A percentile compares a stretch with the other conserved stretches of the same genome.
These are phyloP conservation scores for Elaphomyces granulatus DNA, from an alignment of 495 filamentous ascomycete genomes.

Conservation along the genomic window DNA sequence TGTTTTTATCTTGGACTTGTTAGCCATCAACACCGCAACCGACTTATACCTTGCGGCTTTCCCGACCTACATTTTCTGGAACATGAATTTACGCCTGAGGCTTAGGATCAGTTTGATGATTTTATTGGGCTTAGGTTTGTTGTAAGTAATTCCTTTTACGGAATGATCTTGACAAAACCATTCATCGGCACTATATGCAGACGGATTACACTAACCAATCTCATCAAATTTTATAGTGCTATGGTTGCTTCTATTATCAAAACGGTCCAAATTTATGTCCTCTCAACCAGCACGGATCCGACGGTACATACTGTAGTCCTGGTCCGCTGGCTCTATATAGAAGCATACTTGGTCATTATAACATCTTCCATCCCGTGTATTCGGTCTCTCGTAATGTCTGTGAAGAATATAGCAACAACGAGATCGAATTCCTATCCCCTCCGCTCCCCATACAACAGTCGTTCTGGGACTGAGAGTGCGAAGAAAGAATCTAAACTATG, in stretches of 20 bases:
- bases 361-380: conserved; percentile 20
- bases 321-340: conserved; percentile 20
- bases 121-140: conserved; percentile 30
- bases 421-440: too few relatives aligned
- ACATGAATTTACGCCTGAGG: conserved; percentile 25
- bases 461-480: too few relatives aligned
- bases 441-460: too few relatives aligned
- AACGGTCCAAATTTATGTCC: conserved; percentile 15
- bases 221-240: conserved; percentile 7
- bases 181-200: too few relatives aligned
- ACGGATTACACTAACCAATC: not conserved
- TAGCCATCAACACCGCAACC: conserved; percentile 30
- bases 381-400: conserved; percentile 15
- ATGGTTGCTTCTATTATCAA: conserved; percentile 21
- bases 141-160: conserved; percentile 24
- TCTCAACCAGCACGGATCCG: conserved; percentile 13
- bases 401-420: too few relatives aligned
- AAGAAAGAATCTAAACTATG: too few relatives aligned
- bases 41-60: conserved; percentile 38
- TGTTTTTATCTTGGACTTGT: not conserved
- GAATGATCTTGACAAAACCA: too few relatives aligned
- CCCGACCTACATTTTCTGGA: conserved; percentile 31
- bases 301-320: conserved; percentile 15
- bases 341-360: conserved; percentile 20
- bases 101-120: conserved; percentile 33